phyloP scores from a whole-genome alignment of 2,329 filamentous ascomycete genomes.

The Zymoseptoria pseudotritici region DNA sequence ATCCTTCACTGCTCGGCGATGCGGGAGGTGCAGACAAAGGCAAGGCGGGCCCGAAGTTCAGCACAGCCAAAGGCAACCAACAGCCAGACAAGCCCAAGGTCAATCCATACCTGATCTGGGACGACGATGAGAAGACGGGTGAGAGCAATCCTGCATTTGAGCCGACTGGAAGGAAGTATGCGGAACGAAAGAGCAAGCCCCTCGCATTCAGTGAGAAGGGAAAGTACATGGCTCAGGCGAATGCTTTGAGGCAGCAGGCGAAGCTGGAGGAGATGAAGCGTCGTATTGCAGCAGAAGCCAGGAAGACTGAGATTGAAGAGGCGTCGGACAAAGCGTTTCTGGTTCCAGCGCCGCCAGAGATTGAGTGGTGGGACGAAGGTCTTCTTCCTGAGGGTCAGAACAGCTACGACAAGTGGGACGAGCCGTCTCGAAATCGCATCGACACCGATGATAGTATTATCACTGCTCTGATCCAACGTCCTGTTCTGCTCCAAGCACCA shows the following conservation, averaged over 20 bases:
- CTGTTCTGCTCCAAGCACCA: constrained; percentile 80
- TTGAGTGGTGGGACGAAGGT: constrained; percentile 98
- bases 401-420: constrained; percentile 58
- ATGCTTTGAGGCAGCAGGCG: constrained; percentile 77
- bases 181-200: constrained; percentile 64
- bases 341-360: constrained; percentile 66
- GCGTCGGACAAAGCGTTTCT: constrained; percentile 87
- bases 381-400: constrained; percentile 61
- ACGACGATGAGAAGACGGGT: constrained; percentile 50
- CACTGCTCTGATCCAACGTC: constrained; percentile 86
- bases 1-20: constrained; percentile 61
- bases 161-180: constrained; percentile 55
- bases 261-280: constrained; percentile 92
- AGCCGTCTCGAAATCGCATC: constrained; percentile 63
- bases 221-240: constrained; percentile 93
- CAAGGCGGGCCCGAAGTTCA: constrained; percentile 45
- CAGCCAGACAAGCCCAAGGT: constrained; percentile 39
- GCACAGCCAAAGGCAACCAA: constrained; percentile 49
- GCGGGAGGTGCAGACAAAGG: constrained; percentile 38
- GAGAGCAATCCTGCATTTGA: constrained; percentile 46
- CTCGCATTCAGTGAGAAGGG: constrained; percentile 91
- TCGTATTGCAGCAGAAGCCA: constrained; percentile 76
- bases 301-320: constrained; percentile 90
- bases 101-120: constrained; percentile 39
- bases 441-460: constrained; percentile 75